Base-by-base conservation (phyloP, 805 yeast genomes). In the Myxozyma geophila region DNA sequence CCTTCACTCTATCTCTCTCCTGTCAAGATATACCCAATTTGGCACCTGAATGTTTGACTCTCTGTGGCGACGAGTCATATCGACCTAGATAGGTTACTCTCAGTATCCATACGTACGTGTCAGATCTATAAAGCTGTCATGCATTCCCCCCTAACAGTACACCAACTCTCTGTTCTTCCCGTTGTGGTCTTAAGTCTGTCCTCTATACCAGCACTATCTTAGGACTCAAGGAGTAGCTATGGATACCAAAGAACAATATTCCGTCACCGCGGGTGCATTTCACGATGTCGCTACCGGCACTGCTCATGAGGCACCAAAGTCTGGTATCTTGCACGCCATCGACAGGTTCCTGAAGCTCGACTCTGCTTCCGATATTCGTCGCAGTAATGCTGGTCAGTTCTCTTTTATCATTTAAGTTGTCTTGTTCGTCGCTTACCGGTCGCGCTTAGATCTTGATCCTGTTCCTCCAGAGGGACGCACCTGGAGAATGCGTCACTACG, bases 401-500 rank as follows among this genome's bases (percentile, higher is more conserved):
- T 48, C 35, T 10, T 23, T 6, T 21, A 15, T 36, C 17, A 19
- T 21, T 37, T 44, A 4, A 13, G 10, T 8, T 43, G 10, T 17
- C 12, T 15, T 35, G 12, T 15, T 23, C 15, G 7, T 8, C 9
- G 8, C 28, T 44, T 12, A 15, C 33, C 37, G 28, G 7, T 28
- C 7, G 33, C 2, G 8, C n/a, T 17, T 39, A 56, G 71, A 68
- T 60, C 49, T 68, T 36, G 59, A 54, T 37, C 71, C 71, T 35
- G 63, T 68, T 5, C 66, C 66, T 5, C 66, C 66, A 13, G 50
- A 62, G 33, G 41, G 84, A 64, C 73, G 85, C 59, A 78, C 80
- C 0, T 83, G 85, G 85, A 80, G 78, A 17, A 69, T 73, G 44
- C 74, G 77, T 71, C 77, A 80, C 41, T 81, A 76, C 67, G 70